Evolutionary conservation across 106 monocot species (phyloP), one percentile per base, ranked within the genome.

Genomic region (Triglochin maritima): DNA sequence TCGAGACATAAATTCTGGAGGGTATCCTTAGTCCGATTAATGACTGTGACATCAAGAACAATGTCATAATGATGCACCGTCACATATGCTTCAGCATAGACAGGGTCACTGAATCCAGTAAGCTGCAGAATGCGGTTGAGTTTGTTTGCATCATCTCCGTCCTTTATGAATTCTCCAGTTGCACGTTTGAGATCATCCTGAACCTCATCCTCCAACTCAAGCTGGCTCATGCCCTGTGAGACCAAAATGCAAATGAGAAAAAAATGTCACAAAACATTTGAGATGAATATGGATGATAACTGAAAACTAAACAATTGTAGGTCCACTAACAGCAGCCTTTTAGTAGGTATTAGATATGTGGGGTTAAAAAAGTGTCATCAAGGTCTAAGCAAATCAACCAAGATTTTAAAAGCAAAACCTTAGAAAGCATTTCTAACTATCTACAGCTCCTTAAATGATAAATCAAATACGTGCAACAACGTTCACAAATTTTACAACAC

Each of bases 21-120:
- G 29, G 93, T 93, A 11, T 89, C 83, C 63, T 86, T 86, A 7
- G 93, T 93, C 44, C 93, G 81, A 60, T 89, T 93, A 15, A 93
- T 88, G 63, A 93, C 81, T 14, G 93, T 93, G 17, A 93, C 89
- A 78, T 93, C 93, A 58, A 93, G 89, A 41, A 93, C 89, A 69
- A 93, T 93, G 72, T 93, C 93, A 71, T 93, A 93, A 71, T 93
- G 89, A 69, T 93, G 86, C 50, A 93, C 86, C 4, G 93, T 89
- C 5, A 93, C 89, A 76, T 78, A 93, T 42, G 93, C 93, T 74
- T 93, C 93, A 71, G 93, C 93, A 79, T 93, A 89, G 0, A 93
- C 89, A 53, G 89, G 93, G 71, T 93, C 89, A 47, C 88, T 89
- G 65, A 93, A 93, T 57, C 93, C 89, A 12, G 93, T 93, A 4